Evolutionary conservation across 2,329 filamentous ascomycete species (phyloP), one percentile per base, ranked within the genome.

Genomic region (Ophiocordyceps australis): DNA sequence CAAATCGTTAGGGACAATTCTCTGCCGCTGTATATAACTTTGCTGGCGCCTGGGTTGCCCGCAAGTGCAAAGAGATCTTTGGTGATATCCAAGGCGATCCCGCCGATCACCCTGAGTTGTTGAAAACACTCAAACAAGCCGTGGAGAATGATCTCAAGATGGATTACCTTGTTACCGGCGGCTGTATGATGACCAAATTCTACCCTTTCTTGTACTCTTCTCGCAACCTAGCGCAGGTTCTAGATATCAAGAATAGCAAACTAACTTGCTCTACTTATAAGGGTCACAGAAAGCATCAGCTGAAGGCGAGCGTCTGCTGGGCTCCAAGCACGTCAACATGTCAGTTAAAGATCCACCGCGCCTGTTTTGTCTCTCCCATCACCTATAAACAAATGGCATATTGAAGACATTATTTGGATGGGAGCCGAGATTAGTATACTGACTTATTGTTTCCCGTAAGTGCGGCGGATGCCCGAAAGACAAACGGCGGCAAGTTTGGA

Each of bases 101-200:
- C 7, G 47, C 57, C 14, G 54, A 75, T 35, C 60, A 36, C 17
- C 37, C 67, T 26, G 57, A 57, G 9, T 49, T 71, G 22, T 47
- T 77, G 9, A 55, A 69, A 31, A 57, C 65, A 38, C 61, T 74
- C 32, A 55, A 79, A 32, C 60, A 64, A 32, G 66, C 69, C 27
- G 64, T 85, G 5, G 62, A 74, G 26, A 57, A 67, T 29, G 67
- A 86, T 31, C 57, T 94, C 37, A 78, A 75, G 55, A 48, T 91
- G 22, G 86, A 95, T 52, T 95, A 94, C 52, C 54, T 94, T 23
- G 70, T 94, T 28, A 94, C 86, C 4, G 86, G 86, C 28, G 72
- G 75, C 28, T 95, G 83, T n/a, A n/a, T n/a, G n/a, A n/a, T n/a
- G n/a, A n/a, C n/a, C n/a, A n/a, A n/a, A n/a, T n/a, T n/a, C n/a